Evolutionary conservation across 2,329 filamentous ascomycete genomes (phyloP), one percentile per base, ranked within the genome.

Genomic region (Xylaria digitata): DNA sequence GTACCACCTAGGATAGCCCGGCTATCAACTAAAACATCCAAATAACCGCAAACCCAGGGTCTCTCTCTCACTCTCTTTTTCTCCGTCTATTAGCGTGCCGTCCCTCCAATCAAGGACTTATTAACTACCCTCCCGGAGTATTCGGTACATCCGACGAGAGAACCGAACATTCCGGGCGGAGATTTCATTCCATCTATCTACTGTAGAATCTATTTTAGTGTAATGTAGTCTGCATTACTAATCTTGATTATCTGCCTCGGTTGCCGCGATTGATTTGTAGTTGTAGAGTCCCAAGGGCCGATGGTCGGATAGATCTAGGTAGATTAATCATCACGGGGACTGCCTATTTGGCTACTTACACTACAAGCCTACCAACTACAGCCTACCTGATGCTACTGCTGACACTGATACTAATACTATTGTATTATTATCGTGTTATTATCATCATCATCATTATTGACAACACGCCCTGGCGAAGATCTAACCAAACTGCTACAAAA

Each of bases 101-200:
- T 37, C 34, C 34, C 32, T 55, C 34, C 37, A 43, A 61, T 30
- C 34, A 9, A 45, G 8, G 19, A 46, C 54, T 58, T 52, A 50
- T 46, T 54, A 26, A 26, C 15, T 4, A 58, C 54, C 46, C 53
- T 58, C 42, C 54, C 54, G 52, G 53, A 52, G 46, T 7, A 2
- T 19, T 63, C 54, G 61, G 53, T 53, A 54, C 61, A 1, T 15
- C 37, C 46, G 17, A 23, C 21, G 23, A 23, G 37, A 40, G 19
- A 40, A 49, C 17, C 43, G 9, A 37, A 13, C 11, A 15, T 26
- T 49, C n/a, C 46, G 21, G 21, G 5, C 26, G 26, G 26, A 26
- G 26, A 26, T 26, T 26, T 26, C 26, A 26, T 26, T 26, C 26
- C 26, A 26, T 26, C 26, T 26, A 26, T 26, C 26, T 26, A 26